phyloP scores from a whole-genome alignment of 139 green algal genomes.

The Tetraselmis striata region DNA sequence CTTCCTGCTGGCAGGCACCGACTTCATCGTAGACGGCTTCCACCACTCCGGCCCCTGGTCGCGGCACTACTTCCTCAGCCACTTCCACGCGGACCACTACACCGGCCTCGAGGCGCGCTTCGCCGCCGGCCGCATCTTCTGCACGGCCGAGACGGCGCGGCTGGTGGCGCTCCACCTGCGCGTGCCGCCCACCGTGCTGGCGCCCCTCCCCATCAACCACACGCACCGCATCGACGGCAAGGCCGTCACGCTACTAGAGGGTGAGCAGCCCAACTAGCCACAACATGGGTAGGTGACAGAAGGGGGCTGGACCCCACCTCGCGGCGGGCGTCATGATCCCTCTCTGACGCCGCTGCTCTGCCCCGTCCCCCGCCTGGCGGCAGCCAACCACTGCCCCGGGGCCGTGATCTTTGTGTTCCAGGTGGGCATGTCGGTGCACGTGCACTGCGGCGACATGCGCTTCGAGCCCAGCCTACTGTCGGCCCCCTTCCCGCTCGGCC shows the following conservation, averaged over 20 bases:
- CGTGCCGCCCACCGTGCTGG: not conserved
- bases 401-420: constrained; percentile 40
- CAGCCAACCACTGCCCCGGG: constrained; percentile 92
- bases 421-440: not conserved
- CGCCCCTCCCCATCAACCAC: not conserved
- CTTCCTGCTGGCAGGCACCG: too few species aligned
- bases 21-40: not conserved
- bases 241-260: not conserved
- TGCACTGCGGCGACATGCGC: constrained; percentile 90
- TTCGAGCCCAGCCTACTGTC: not conserved
- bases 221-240: not conserved
- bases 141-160: constrained; percentile 49
- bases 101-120: constrained; percentile 27
- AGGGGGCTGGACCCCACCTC: too few species aligned
- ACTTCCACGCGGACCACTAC: constrained; percentile 89
- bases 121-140: constrained; percentile 48
- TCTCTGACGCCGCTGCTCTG: too few species aligned
- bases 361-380: too few species aligned
- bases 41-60: not conserved
- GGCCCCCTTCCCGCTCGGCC: not conserved
- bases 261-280: too few species aligned
- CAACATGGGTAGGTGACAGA: too few species aligned
- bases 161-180: constrained; percentile 19
- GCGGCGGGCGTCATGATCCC: too few species aligned
- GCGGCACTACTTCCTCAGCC: constrained; percentile 68